phyloP scores from a whole-genome alignment of 345 rosid species.

The Brassica napus region DNA sequence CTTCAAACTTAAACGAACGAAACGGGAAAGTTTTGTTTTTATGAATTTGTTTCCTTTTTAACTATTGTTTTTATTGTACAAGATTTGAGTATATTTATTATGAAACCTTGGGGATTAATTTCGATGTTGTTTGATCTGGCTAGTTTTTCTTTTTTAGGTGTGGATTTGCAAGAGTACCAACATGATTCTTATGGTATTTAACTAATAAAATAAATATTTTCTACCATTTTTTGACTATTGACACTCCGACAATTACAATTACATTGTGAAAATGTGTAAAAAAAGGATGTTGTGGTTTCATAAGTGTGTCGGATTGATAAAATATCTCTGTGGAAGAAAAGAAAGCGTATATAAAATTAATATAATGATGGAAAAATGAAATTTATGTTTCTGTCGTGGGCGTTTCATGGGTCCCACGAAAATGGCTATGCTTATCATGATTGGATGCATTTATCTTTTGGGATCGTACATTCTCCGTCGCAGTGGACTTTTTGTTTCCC shows the following conservation, averaged over 20 bases:
- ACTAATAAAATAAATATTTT: not conserved
- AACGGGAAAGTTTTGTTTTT: constrained; percentile 9
- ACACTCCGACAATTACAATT: not conserved
- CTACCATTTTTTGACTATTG: not conserved
- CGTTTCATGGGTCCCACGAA: constrained; percentile 15
- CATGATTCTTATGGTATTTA: not conserved
- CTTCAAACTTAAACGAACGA: not conserved
- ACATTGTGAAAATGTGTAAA: not conserved
- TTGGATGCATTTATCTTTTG: constrained; percentile 2
- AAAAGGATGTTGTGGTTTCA: no score
- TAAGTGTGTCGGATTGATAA: no score
- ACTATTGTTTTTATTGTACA: not conserved
- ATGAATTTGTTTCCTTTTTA: not conserved
- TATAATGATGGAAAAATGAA: not conserved
- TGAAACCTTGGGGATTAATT: not conserved
- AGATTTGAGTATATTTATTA: not conserved
- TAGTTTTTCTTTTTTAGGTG: not conserved
- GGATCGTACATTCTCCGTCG: not conserved
- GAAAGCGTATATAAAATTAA: not conserved
- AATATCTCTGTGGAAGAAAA: not conserved
- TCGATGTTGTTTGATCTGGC: no score
- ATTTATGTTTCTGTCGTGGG: constrained; percentile 27
- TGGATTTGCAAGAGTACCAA: not conserved
- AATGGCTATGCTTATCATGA: constrained; percentile 1
- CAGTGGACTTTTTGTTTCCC: not conserved